phyloP scores from a whole-genome alignment of 345 rosid genomes.

The Geranium brycei region DNA sequence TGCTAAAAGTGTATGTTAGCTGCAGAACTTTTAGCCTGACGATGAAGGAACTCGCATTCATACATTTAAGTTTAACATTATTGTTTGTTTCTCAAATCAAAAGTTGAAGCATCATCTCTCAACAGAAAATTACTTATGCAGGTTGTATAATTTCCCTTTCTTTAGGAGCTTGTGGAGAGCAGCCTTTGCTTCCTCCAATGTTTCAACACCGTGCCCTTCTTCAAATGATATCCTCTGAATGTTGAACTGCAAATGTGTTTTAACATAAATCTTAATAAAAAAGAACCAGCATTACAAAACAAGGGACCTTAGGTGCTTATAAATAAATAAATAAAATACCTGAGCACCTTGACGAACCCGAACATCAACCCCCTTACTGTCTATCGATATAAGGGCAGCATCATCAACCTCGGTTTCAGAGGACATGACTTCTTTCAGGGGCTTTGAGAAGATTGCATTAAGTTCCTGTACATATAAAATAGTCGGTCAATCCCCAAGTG shows the following conservation, averaged over 20 bases:
- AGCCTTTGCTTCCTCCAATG: slow-evolving; percentile 76
- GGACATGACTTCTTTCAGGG: slow-evolving; percentile 53
- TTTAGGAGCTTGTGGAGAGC: slow-evolving; percentile 66
- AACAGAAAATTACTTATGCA: slow-evolving; percentile 11
- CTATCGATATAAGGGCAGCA: slow-evolving; percentile 90
- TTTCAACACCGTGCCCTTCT: slow-evolving; percentile 51
- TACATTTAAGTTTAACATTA: too few relatives aligned
- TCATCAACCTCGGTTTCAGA: slow-evolving; percentile 70
- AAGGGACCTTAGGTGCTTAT: too few relatives aligned
- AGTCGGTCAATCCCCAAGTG: neutral
- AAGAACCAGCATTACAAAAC: too few relatives aligned
- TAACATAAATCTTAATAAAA: too few relatives aligned
- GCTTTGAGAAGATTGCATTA: slow-evolving; percentile 71
- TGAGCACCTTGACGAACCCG: slow-evolving; percentile 96
- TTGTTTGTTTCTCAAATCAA: too few relatives aligned
- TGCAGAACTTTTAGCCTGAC: too few relatives aligned
- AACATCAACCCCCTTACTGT: slow-evolving; percentile 84
- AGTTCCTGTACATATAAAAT: slow-evolving; percentile 41
- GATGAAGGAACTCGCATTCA: too few relatives aligned
- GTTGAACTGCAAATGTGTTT: slow-evolving; percentile 41
- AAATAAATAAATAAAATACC: slow-evolving; percentile 25
- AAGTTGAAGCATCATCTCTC: too few relatives aligned
- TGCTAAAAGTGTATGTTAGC: too few relatives aligned
- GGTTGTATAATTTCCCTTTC: slow-evolving; percentile 41
- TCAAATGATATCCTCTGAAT: slow-evolving; percentile 83